phyloP scores from a whole-genome alignment of 2,329 filamentous ascomycete genomes.

The Trichothecium roseum region DNA sequence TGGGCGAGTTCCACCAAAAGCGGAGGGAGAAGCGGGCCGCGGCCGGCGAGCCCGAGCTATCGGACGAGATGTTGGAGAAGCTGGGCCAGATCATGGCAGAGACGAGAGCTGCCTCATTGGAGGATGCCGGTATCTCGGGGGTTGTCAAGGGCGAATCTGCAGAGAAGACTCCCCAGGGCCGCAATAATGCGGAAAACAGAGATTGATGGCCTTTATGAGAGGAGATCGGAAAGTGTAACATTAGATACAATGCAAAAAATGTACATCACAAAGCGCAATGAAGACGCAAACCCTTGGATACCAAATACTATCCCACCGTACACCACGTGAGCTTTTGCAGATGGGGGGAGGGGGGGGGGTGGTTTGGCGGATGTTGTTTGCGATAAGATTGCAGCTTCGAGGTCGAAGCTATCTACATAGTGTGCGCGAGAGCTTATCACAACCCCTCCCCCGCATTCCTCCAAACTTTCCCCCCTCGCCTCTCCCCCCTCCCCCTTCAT shows the following conservation, averaged over 20 bases:
- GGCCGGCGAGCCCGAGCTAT: constrained; percentile 44
- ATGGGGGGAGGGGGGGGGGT: not conserved
- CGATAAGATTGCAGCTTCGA: no score
- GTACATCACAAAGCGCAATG: not conserved
- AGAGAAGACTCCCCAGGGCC: not conserved
- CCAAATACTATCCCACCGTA: no score
- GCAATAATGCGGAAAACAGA: not conserved
- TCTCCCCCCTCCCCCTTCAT: no score
- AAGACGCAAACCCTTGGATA: not conserved
- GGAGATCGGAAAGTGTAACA: not conserved
- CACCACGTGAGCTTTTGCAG: no score
- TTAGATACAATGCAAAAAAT: not conserved
- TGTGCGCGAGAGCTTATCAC: no score
- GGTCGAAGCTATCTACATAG: no score
- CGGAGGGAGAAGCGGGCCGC: constrained; percentile 39
- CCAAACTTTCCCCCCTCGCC: no score
- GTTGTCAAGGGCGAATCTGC: constrained; percentile 3
- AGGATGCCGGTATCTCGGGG: constrained; percentile 25
- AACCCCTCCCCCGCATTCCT: no score
- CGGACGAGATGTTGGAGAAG: constrained; percentile 49
- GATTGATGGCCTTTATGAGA: not conserved
- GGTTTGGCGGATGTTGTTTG: not conserved
- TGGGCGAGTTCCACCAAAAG: constrained; percentile 49
- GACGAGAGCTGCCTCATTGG: constrained; percentile 34
- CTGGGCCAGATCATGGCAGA: constrained; percentile 51